Evolutionary conservation across 768 basidiomycete species (phyloP), one percentile per base, ranked within the genome.

Genomic region (Amanita pseudoporphyria): DNA sequence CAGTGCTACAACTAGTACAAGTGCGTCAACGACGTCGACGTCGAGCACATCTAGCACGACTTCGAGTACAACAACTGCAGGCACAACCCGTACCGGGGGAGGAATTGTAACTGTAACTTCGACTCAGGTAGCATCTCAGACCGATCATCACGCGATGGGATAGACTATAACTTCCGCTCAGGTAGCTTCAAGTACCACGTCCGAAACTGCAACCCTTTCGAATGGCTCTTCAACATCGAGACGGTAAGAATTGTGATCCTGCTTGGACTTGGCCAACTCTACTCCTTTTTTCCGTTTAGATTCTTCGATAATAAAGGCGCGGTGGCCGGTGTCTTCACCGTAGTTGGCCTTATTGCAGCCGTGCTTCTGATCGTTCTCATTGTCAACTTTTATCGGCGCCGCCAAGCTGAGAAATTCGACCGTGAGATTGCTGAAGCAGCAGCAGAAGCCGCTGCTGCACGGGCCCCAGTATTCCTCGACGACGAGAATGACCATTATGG

Each of bases 251-350:
- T 4, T 5, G 28, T 14, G 9, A 12, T 28, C 9, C 9, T 30
- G 12, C 19, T 4, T n/a, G 6, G 12, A 26, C 24, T 37, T 16
- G 16, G 37, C 26, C 41, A 32, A 35, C 19, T 9, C 26, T 21
- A 28, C 10, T 22, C 22, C 19, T 54, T 31, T 22, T 38, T n/a
- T 36, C 36, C 35, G 21, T 45, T 2, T 52, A 83, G 84, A 38
- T 87, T 87, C 68, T 82, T 87, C 61, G 53, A 70, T 41, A 88
- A 89, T 67, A 86, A 64, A 16, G 82, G 77, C 18, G 86, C 84
- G 0, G 80, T 87, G 1, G 82, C 81, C 1, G 86, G 81, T 10
- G 78, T 79, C 0, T 88, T 87, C 66, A 67, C 78, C 16, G 82
- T 79, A 40, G 83, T 81, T 13, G 85, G 85, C n/a, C 56, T 88